Conservation (phyloP, 352 stramenopile genomes). For the Phytophthora chlamydospora region DNA sequence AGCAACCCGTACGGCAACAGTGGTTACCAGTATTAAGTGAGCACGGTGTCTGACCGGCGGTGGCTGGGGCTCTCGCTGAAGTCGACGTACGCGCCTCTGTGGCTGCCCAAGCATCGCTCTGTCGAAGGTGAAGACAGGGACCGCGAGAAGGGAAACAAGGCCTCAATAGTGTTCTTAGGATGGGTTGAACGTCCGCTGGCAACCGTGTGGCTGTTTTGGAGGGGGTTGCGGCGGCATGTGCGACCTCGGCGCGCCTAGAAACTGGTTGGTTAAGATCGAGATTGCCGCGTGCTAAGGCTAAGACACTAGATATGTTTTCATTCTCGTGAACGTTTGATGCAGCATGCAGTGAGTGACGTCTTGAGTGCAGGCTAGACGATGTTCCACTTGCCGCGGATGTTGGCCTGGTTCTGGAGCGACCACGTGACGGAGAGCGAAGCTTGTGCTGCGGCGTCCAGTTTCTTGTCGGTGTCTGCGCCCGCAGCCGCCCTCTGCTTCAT, state of each 20-base stretch:
- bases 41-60: slow-evolving; percentile 18
- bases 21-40: slow-evolving; percentile 59
- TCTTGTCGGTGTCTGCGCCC: neutral
- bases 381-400: slow-evolving; percentile 12
- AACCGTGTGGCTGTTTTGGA: slow-evolving; percentile 21
- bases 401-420: slow-evolving; percentile 13
- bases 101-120: slow-evolving; percentile 23
- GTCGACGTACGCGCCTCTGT: slow-evolving; percentile 13
- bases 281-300: slow-evolving; percentile 36
- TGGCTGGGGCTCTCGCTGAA: slow-evolving; percentile 9
- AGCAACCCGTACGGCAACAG: slow-evolving; percentile 62
- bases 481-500: slow-evolving; percentile 2
- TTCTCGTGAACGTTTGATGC: slow-evolving; percentile 12
- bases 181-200: slow-evolving; percentile 15
- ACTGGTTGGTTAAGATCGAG: slow-evolving; percentile 32
- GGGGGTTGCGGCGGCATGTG: slow-evolving; percentile 10
- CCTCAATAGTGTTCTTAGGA: slow-evolving; percentile 27
- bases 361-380: too few relatives aligned
- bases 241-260: slow-evolving; percentile 26
- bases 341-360: neutral
- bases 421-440: slow-evolving; percentile 2
- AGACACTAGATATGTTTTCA: slow-evolving; percentile 50
- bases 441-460: neutral
- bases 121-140: slow-evolving; percentile 35
- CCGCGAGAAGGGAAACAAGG: slow-evolving; percentile 14